These are phyloP conservation scores for Russula emetica DNA, from an alignment of 768 basidiomycete genomes.

Conservation along the genomic window DNA sequence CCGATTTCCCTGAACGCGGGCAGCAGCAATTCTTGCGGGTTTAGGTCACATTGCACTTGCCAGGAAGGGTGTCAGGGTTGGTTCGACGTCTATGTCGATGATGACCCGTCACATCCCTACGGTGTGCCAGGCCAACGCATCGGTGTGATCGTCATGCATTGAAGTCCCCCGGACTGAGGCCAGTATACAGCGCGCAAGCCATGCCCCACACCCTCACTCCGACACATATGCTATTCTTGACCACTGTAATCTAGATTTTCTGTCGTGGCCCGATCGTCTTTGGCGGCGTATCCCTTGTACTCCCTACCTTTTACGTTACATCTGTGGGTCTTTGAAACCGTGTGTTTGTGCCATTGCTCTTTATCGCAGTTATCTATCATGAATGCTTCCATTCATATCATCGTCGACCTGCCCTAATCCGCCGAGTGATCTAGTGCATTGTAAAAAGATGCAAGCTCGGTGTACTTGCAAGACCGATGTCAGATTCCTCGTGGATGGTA, in stretches of 20 bases:
- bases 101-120: conserved; percentile 9
- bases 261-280: not conserved
- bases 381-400: too few relatives aligned
- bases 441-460: too few relatives aligned
- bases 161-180: not conserved
- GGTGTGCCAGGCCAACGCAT: conserved; percentile 13
- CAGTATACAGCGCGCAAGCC: not conserved
- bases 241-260: not conserved
- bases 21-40: not conserved
- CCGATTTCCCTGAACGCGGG: not conserved
- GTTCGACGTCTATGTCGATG: conserved; percentile 9
- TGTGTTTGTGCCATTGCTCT: not conserved
- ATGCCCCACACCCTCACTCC: not conserved
- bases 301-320: not conserved
- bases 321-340: not conserved
- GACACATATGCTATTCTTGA: not conserved
- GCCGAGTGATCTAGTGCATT: too few relatives aligned
- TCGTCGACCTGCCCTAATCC: too few relatives aligned
- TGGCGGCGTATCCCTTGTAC: not conserved
- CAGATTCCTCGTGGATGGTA: too few relatives aligned
- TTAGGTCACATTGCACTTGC: not conserved
- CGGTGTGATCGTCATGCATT: not conserved
- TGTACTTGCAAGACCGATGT: too few relatives aligned
- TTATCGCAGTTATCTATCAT: not conserved
- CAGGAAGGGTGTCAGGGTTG: not conserved